A percentile compares a stretch with the other conserved stretches of the same genome.
Evolutionary conservation across 306 rosid species (phyloP).

Genomic region (Astragalus glycyphyllos): DNA sequence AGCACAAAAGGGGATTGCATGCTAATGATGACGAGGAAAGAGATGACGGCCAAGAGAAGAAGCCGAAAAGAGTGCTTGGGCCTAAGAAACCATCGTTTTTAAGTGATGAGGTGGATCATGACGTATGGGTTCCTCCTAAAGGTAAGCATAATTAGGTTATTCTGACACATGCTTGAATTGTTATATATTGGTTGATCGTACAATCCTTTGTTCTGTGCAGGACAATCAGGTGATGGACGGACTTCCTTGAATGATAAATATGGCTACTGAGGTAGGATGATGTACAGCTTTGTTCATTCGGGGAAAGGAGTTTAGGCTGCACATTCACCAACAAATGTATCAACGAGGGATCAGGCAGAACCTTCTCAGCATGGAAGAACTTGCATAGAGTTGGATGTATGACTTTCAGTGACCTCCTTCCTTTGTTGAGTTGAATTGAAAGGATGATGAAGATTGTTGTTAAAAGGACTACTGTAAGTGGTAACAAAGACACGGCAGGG

Average conservation of each 20-base stretch:
- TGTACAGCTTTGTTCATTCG: constrained; percentile 6
- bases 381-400: constrained; percentile 23
- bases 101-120: constrained; percentile 50
- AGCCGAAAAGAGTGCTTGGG: constrained; percentile 75
- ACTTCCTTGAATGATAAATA: constrained; percentile 78
- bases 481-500: background rate
- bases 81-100: constrained; percentile 92
- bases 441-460: constrained; percentile 19
- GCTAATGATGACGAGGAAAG: constrained; percentile 54
- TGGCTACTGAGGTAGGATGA: constrained; percentile 67
- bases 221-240: constrained; percentile 96
- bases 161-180: constrained; percentile 4
- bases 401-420: constrained; percentile 29
- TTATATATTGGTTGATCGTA: constrained; percentile 21
- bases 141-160: constrained; percentile 56
- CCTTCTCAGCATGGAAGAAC: constrained; percentile 26
- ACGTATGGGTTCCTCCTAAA: constrained; percentile 92
- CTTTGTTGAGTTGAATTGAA: background rate
- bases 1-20: constrained; percentile 70
- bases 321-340: constrained; percentile 7
- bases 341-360: background rate
- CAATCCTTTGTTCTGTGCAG: constrained; percentile 56
- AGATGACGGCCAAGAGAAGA: constrained; percentile 54
- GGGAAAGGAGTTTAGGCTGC: constrained; percentile 25
- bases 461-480: constrained; percentile 9